phyloP scores from a whole-genome alignment of 2,329 filamentous ascomycete species.

The Cladorrhinum sp. region DNA sequence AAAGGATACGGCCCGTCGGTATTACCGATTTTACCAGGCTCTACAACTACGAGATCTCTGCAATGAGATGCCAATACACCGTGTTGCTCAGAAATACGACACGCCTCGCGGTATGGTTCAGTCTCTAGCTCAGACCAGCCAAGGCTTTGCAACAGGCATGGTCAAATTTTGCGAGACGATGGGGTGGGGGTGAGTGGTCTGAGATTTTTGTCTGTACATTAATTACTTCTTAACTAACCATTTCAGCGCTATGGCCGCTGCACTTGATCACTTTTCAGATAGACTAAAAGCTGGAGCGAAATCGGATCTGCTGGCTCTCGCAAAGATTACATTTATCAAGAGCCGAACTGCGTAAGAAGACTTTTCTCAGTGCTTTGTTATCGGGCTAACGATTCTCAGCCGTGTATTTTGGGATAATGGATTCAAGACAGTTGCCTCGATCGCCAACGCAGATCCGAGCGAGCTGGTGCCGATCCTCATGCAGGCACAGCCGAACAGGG shows the following conservation, averaged over 20 bases:
- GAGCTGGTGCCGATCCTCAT: constrained; percentile 70
- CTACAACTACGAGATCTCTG: constrained; percentile 76
- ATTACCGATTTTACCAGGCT: constrained; percentile 70
- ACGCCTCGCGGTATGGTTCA: constrained; percentile 69
- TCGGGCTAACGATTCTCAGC: constrained; percentile 23
- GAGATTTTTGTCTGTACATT: neutral
- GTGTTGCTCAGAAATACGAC: constrained; percentile 67
- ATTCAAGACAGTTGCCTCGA: constrained; percentile 62
- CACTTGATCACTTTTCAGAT: constrained; percentile 73
- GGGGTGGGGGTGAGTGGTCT: constrained; percentile 59
- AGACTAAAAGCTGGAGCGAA: constrained; percentile 69
- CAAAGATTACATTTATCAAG: constrained; percentile 72
- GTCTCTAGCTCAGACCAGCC: constrained; percentile 69
- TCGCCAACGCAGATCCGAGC: constrained; percentile 66
- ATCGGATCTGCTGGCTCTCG: constrained; percentile 66
- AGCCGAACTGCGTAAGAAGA: constrained; percentile 66
- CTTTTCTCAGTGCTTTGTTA: too few relatives aligned
- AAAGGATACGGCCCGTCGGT: constrained; percentile 59
- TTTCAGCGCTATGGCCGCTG: constrained; percentile 62
- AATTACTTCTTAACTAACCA: neutral
- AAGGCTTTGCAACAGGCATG: constrained; percentile 76
- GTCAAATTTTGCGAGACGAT: constrained; percentile 76
- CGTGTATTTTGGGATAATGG: constrained; percentile 74
- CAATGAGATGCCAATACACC: constrained; percentile 70
- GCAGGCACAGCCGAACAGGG: constrained; percentile 68